Evolutionary conservation across 2,329 filamentous ascomycete genomes (phyloP), one percentile per base, ranked within the genome.

Genomic region (Uncinocarpus reesii): DNA sequence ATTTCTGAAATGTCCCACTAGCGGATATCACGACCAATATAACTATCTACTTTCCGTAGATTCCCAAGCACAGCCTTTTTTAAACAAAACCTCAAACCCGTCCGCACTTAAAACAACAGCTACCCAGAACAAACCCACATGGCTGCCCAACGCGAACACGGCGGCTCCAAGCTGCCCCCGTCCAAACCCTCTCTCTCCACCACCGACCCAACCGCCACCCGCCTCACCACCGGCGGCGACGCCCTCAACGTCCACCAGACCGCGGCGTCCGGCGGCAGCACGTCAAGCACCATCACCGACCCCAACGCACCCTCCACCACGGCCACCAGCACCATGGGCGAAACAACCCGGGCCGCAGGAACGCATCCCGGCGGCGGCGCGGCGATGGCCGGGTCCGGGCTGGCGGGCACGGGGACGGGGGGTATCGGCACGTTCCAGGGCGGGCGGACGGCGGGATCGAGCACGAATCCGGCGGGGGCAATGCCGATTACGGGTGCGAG

Each of bases 81-180:
- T 23, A 20, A 16, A 7, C 2, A 36, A 8, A 7, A 11, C 4
- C 11, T 11, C 37, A 8, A 13, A 38, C 21, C 15, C n/a, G 24
- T 3, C 18, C 23, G 21, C 16, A 13, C 23, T 7, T 7, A 23
- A 40, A 24, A 3, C 8, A 40, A 24, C 1, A 35, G 20, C 1
- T 1, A 35, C 7, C n/a, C n/a, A n/a, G n/a, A 37, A 37, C 6
- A 7, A 15, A 4, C 4, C 26, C 13, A 16, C 18, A 46, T 46
- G 43, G 32, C 43, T 23, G 32, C 43, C 21, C 43, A 46, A 37
- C 43, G 43, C 43, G 43, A 46, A 46, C 26, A 36, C 32, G 32
- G 32, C 43, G 18, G 4, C 35, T 40, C 35, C 35, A 47, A 47
- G 31, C 3, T 47, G 10, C 43, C 42, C 21, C 24, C 26, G 3